Evolutionary conservation across 768 basidiomycete species (phyloP), one percentile per base, ranked within the genome.

Genomic region (Butyriboletus loyo): DNA sequence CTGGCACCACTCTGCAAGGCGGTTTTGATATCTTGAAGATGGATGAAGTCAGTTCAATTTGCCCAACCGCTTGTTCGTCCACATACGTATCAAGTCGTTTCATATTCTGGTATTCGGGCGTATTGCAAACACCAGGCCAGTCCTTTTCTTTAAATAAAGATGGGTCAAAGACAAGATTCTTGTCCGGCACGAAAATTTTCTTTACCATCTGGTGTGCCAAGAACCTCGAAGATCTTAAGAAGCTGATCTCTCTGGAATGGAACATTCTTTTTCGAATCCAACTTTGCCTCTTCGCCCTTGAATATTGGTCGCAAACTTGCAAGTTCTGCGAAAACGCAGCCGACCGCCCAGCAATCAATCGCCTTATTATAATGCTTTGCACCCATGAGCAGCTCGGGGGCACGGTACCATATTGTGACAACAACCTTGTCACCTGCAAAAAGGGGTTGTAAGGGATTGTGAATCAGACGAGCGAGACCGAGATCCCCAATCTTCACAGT

Each of bases 401-500:
- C 92, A 47, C 97, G 89, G 67, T 99, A 99, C 97, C 97, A 98
- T 64, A 99, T 98, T 0, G 97, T 99, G 13, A 99, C 97, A 32
- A 98, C 97, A 25, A 99, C 95, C 64, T 98, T 98, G 73, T 99
- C 97, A 15, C 95, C 95, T 0, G 85, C 85, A 66, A 91, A 93
- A 2, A 99, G 76, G 1, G 89, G 87, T 58, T 97, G 94, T 2
- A 99, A 77, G 7, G 97, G 97, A 54, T 92, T 85, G 64, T 93
- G 87, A 52, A 90, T 87, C 28, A 98, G 78, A 30, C 97, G 82
- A 1, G 97, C 97, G 15, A 99, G 83, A 22, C 97, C 97, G 1
- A 98, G 77, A 67, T 99, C 97, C n/a, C 95, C 97, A 46, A 99
- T 98, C 72, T 98, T 98, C 63, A 99, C 93, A 34, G 91, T 81